Conservation (phyloP, 2,329 filamentous ascomycete species). For the Epichloe coenophiala region DNA sequence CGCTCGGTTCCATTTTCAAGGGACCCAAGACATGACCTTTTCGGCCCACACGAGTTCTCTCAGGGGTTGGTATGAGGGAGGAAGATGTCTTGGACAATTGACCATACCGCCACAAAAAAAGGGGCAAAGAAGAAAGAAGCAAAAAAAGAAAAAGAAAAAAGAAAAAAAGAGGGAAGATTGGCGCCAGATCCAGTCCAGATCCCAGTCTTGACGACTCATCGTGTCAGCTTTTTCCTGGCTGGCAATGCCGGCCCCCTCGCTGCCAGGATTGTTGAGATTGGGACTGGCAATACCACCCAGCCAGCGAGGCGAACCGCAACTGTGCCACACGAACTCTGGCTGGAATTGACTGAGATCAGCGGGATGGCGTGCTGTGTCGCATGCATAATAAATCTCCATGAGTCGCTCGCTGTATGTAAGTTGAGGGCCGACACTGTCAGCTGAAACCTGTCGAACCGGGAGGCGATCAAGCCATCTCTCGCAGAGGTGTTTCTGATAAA, state of each 20-base stretch:
- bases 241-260: too few relatives aligned
- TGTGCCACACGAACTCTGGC: neutral
- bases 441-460: neutral
- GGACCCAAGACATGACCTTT: neutral
- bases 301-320: conserved; percentile 1
- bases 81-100: neutral
- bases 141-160: neutral
- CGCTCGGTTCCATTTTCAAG: neutral
- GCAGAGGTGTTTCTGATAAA: neutral
- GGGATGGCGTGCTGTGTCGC: conserved; percentile 1
- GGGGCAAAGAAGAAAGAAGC: neutral
- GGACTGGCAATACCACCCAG: neutral
- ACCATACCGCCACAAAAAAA: neutral
- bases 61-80: neutral
- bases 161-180: neutral
- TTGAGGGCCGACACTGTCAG: neutral
- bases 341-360: neutral
- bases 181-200: neutral
- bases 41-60: neutral
- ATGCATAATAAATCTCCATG: neutral
- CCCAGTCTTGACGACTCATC: neutral
- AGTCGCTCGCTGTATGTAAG: neutral
- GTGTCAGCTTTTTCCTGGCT: neutral
- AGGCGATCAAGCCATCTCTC: neutral
- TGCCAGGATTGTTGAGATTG: neutral